Evolutionary conservation across 768 basidiomycete species (phyloP).

Genomic region (Lentinus tigrinus): DNA sequence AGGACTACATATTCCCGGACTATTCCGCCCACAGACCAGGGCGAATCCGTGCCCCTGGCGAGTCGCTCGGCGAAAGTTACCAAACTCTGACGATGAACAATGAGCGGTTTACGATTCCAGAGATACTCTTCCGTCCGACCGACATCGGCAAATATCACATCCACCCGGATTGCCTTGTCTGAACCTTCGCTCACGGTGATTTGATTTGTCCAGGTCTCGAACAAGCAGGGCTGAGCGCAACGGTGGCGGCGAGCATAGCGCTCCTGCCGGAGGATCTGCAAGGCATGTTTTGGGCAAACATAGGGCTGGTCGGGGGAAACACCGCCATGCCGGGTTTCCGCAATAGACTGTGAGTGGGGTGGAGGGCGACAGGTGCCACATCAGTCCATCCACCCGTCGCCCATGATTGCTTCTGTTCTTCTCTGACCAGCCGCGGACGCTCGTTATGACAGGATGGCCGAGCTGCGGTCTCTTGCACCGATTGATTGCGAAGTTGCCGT

Average conservation of each 20-base stretch:
- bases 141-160: slow-evolving; percentile 67
- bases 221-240: slow-evolving; percentile 76
- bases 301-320: slow-evolving; percentile 86
- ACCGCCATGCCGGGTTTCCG: slow-evolving; percentile 73
- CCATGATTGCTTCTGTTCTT: not conserved
- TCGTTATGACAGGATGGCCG: slow-evolving; percentile 51
- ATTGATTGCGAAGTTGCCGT: slow-evolving; percentile 73
- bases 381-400: not conserved
- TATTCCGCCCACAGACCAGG: slow-evolving; percentile 67
- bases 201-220: slow-evolving; percentile 54
- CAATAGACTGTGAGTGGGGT: slow-evolving; percentile 57
- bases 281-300: slow-evolving; percentile 95
- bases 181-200: slow-evolving; percentile 11
- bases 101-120: slow-evolving; percentile 91
- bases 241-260: slow-evolving; percentile 74
- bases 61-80: slow-evolving; percentile 53
- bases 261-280: slow-evolving; percentile 77
- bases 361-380: not conserved
- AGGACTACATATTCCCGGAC: slow-evolving; percentile 91
- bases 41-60: slow-evolving; percentile 51
- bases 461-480: slow-evolving; percentile 81
- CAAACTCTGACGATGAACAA: slow-evolving; percentile 85
- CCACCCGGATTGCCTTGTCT: not conserved
- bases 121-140: slow-evolving; percentile 85
- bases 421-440: slow-evolving; percentile 6